phyloP scores from a whole-genome alignment of 2,329 filamentous ascomycete species.

The Sporothrix dimorphospora region DNA sequence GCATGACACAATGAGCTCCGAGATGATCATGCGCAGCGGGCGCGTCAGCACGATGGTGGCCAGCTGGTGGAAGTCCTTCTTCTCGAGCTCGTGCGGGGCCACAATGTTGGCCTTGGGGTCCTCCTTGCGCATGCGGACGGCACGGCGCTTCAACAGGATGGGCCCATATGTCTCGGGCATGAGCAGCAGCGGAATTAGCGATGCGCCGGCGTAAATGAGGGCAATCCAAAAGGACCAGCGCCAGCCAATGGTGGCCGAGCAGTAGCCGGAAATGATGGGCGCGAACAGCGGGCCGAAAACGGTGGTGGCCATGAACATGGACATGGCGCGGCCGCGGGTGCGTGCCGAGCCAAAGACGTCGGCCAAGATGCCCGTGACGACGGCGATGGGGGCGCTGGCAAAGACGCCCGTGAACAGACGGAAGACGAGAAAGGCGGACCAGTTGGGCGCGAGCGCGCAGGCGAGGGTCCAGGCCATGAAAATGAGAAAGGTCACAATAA shows the following conservation, averaged over 20 bases:
- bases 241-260: conserved; percentile 63
- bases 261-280: conserved; percentile 67
- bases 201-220: conserved; percentile 67
- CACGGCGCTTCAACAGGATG: conserved; percentile 59
- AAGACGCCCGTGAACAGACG: conserved; percentile 55
- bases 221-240: conserved; percentile 73
- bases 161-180: conserved; percentile 68
- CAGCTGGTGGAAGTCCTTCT: conserved; percentile 59
- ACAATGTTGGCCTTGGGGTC: conserved; percentile 53
- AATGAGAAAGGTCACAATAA: conserved; percentile 49
- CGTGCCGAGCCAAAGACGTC: conserved; percentile 64
- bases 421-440: conserved; percentile 58
- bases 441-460: conserved; percentile 58
- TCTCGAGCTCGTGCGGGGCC: conserved; percentile 66
- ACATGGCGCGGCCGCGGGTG: conserved; percentile 62
- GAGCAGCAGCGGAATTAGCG: conserved; percentile 62
- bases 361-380: conserved; percentile 66
- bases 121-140: conserved; percentile 58
- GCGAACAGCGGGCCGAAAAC: conserved; percentile 68
- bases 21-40: conserved; percentile 71
- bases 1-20: conserved; percentile 73
- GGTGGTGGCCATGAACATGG: conserved; percentile 62
- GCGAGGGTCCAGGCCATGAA: conserved; percentile 59
- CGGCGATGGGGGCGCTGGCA: conserved; percentile 62
- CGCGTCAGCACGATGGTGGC: conserved; percentile 71